These are phyloP conservation scores for Chlamydomonas eustigma DNA, from an alignment of 139 green algal species.

Conservation along the genomic window DNA sequence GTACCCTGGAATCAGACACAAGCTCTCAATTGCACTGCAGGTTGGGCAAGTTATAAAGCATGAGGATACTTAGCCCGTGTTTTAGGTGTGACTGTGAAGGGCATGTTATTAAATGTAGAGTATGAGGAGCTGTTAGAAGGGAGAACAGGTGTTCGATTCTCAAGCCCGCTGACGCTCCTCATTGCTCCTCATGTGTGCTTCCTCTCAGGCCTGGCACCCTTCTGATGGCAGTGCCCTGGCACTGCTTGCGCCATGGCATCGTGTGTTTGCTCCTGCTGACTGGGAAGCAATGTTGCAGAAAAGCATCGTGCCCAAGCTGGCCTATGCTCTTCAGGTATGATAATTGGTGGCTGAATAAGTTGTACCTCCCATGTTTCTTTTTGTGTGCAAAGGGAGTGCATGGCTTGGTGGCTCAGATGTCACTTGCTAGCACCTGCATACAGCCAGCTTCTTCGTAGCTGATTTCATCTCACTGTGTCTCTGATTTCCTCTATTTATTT, in stretches of 20 bases:
- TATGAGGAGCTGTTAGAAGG: neutral
- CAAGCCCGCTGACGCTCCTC: neutral
- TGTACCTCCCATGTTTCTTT: too few species aligned
- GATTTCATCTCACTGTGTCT: too few species aligned
- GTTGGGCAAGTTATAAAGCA: too few species aligned
- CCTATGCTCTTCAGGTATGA: conserved; percentile 20
- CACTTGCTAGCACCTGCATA: too few species aligned
- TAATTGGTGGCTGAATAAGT: too few species aligned
- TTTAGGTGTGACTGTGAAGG: conserved; percentile 38
- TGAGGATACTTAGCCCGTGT: conserved; percentile 39
- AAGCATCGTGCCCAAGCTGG: conserved; percentile 87
- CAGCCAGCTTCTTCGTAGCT: too few species aligned
- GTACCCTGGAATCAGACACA: conserved; percentile 81
- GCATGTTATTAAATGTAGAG: too few species aligned
- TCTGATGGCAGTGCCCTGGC: conserved; percentile 66
- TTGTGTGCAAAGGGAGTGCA: too few species aligned
- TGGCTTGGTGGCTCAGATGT: too few species aligned
- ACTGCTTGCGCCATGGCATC: conserved; percentile 84
- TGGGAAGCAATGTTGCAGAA: conserved; percentile 74
- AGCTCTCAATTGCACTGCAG: conserved; percentile 70
- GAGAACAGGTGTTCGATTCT: neutral
- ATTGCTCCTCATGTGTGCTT: neutral
- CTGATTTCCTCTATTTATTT: neutral
- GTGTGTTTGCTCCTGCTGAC: conserved; percentile 67
- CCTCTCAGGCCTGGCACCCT: conserved; percentile 72